Percentiles rank a stretch among this genome's conserved stretches.
These are phyloP conservation scores for Lichtheimia ornata DNA, from an alignment of 371 early-diverging fungal species.

Conservation along the genomic window DNA sequence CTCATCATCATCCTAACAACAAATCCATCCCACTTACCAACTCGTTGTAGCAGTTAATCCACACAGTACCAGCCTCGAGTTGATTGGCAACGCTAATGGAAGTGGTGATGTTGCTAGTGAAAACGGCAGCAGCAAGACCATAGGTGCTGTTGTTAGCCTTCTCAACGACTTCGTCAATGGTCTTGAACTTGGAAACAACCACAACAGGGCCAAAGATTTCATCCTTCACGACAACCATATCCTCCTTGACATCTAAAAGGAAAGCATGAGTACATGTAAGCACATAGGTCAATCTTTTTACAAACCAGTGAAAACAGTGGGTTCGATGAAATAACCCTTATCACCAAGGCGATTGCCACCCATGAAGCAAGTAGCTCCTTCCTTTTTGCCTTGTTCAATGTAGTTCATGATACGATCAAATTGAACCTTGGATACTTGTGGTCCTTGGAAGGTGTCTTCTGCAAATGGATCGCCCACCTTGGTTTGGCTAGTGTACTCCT, in stretches of 20 bases:
- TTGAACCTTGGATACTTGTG: constrained; percentile 76
- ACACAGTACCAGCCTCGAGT: constrained; percentile 21
- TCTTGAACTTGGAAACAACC: constrained; percentile 64
- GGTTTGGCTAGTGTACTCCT: constrained; percentile 54
- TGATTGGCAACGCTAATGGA: constrained; percentile 68
- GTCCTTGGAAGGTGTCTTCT: constrained; percentile 65
- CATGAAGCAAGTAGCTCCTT: constrained; percentile 50
- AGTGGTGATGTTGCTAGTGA: constrained; percentile 66
- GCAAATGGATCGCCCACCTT: constrained; percentile 66
- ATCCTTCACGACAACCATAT: constrained; percentile 65
- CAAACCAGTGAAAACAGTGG: constrained; percentile 52
- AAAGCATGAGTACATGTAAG: neutral
- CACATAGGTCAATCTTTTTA: neutral
- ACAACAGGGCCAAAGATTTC: constrained; percentile 86
- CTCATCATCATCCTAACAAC: constrained; percentile 24
- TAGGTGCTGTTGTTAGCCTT: constrained; percentile 71
- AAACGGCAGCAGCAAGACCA: constrained; percentile 87
- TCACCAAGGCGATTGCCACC: constrained; percentile 51
- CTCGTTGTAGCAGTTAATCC: constrained; percentile 20
- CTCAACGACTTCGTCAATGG: constrained; percentile 70
- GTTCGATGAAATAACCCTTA: constrained; percentile 54
- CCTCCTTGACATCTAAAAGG: constrained; percentile 27
- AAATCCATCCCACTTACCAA: constrained; percentile 38
- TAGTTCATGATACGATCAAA: constrained; percentile 68
- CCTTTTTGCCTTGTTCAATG: constrained; percentile 48